These are phyloP conservation scores for Neospora caninum DNA, from an alignment of 169 alveolate genomes.

Conservation along the genomic window DNA sequence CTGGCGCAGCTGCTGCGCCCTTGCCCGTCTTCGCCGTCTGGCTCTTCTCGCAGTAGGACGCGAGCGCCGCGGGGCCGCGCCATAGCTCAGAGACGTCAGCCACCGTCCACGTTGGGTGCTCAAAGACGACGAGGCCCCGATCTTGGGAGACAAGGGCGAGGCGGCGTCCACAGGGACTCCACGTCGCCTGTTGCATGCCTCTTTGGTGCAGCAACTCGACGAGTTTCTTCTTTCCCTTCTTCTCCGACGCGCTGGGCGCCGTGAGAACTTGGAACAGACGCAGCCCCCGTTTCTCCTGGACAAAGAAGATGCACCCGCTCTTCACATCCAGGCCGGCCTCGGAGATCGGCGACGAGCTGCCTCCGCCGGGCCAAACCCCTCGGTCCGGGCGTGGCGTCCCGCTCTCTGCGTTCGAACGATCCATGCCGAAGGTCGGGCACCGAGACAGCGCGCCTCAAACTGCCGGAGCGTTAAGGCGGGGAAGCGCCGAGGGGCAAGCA, in stretches of 20 bases:
- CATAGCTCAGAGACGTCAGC: slow-evolving; percentile 38
- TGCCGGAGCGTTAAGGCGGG: too few species aligned
- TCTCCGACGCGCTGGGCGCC: not conserved
- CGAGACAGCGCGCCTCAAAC: too few species aligned
- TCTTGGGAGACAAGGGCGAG: slow-evolving; percentile 49
- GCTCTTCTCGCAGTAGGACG: slow-evolving; percentile 20
- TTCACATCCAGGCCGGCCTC: not conserved
- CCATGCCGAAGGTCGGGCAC: not conserved
- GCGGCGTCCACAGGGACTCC: slow-evolving; percentile 64
- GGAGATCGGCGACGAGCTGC: not conserved
- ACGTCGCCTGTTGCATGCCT: slow-evolving; percentile 40
- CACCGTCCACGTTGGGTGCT: slow-evolving; percentile 62
- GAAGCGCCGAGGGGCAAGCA: too few species aligned
- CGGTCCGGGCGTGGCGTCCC: not conserved
- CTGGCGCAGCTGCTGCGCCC: slow-evolving; percentile 33
- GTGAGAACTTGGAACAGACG: not conserved
- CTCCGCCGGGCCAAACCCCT: not conserved
- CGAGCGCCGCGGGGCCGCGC: slow-evolving; percentile 52
- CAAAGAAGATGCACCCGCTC: not conserved
- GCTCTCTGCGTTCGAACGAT: not conserved
- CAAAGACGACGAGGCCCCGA: slow-evolving; percentile 40
- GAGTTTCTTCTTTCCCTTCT: not conserved
- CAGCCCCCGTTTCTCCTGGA: slow-evolving; percentile 30
- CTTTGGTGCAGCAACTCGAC: not conserved
- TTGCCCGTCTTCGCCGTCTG: slow-evolving; percentile 34